Base-by-base conservation (phyloP, 129 eudicot species). In the Lactuca saligna region DNA sequence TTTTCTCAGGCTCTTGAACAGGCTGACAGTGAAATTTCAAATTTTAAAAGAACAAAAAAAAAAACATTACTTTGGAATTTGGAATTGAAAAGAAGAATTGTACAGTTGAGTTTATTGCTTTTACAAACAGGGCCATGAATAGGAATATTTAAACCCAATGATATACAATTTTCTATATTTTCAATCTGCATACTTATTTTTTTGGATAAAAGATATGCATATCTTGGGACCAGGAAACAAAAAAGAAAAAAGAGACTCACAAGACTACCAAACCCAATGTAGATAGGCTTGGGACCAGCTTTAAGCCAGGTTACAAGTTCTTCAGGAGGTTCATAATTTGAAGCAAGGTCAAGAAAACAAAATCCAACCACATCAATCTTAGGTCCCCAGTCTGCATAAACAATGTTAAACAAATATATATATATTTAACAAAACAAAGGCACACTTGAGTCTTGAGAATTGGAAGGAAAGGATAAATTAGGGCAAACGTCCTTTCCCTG, bases 301-400 rank as follows among this genome's bases (percentile, higher is more conserved):
- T 89, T 70, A 71, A 94, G 97, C 97, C 97, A 94, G 59, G 65
- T 86, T 41, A 87, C 69, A 87, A 94, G 96, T 64, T 80, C 67
- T 74, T 82, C 87, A 38, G 97, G 97, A 64, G 99, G 99, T 76
- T 79, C 80, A 76, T 87, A 94, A 48, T 85, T 90, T 69, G 99
- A 82, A 57, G 96, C 99, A 80, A 94, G 97, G 81, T 94, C 97
- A 38, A 94, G 95, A 83, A 94, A 94, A 82, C 99, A 93, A 85
- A 89, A 93, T 29, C 99, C 99, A 41, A 89, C 97, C 60, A 93
- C 99, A 41, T 93, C 99, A 74, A 94, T 74, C 78, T 94, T 89
- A 2, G 93, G 90, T 51, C 99, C 99, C 99, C 99, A 94, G 78
- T 94, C 99, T 94, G 96, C 82, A 73, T 0, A 25, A 25, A 25